A percentile compares a stretch with the other conserved stretches of the same genome.
phyloP scores from a whole-genome alignment of 2,329 filamentous ascomycete species.

The Verticillium longisporum region DNA sequence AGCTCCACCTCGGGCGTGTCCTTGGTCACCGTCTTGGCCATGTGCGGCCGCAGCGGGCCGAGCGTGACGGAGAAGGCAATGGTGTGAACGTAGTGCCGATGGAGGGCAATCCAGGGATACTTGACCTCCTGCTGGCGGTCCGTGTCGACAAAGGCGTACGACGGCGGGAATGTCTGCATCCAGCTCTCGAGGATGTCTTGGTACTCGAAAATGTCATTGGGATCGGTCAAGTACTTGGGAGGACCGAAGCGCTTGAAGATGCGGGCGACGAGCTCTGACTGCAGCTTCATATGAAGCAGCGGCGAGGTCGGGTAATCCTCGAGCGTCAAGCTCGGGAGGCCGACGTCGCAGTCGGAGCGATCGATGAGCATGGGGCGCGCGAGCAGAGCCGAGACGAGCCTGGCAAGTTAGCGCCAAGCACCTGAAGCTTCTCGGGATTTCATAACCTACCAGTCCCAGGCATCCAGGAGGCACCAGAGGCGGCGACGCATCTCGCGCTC shows the following conservation, averaged over 20 bases:
- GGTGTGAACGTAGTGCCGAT: conserved; percentile 38
- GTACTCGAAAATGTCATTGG: conserved; percentile 24
- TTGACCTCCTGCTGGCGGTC: conserved; percentile 23
- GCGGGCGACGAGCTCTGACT: conserved; percentile 23
- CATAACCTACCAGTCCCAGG: conserved; percentile 28
- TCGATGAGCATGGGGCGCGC: conserved; percentile 27
- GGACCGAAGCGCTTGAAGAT: conserved; percentile 23
- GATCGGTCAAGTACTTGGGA: conserved; percentile 14
- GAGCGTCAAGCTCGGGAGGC: conserved; percentile 23
- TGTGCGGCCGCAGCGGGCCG: neutral
- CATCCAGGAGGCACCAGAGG: conserved; percentile 28
- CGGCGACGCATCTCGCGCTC: conserved; percentile 28
- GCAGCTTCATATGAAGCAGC: conserved; percentile 26
- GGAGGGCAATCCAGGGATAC: conserved; percentile 35
- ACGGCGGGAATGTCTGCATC: conserved; percentile 32
- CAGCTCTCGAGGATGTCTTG: conserved; percentile 30
- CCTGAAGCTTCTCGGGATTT: neutral
- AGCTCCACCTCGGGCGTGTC: neutral
- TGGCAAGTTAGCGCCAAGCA: conserved; percentile 5
- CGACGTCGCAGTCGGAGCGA: conserved; percentile 22
- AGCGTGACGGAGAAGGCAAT: neutral
- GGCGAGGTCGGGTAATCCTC: conserved; percentile 24
- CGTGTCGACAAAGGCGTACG: conserved; percentile 20
- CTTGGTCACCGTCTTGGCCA: neutral
- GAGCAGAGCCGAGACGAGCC: conserved; percentile 27